Percentiles rank a stretch among this genome's conserved stretches.
These are phyloP conservation scores for Nakaseomyces sp. DNA, from an alignment of 1,139 yeast species.

Conservation along the genomic window DNA sequence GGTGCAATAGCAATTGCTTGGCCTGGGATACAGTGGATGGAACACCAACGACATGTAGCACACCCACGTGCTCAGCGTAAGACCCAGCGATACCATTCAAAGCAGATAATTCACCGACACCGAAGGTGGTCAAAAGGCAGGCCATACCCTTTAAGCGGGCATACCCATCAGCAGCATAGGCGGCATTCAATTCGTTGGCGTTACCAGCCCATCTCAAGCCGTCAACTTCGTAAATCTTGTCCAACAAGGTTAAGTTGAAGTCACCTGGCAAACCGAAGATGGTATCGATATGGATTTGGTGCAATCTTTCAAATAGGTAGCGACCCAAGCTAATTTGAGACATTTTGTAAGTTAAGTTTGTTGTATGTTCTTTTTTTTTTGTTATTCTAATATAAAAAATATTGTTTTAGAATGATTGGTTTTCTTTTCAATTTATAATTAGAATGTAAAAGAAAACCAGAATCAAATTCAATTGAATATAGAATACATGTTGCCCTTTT, in stretches of 20 bases:
- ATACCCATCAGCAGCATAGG: conserved; percentile 64
- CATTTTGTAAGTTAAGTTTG: background rate
- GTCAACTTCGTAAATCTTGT: conserved; percentile 50
- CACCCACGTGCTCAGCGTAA: conserved; percentile 66
- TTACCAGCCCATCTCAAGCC: conserved; percentile 57
- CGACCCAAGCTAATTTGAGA: conserved; percentile 45
- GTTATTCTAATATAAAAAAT: too few species aligned
- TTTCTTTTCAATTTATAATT: too few species aligned
- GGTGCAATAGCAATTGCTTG: conserved; percentile 48
- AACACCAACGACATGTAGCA: conserved; percentile 77
- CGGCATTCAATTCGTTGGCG: conserved; percentile 64
- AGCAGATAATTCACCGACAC: conserved; percentile 82
- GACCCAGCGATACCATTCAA: conserved; percentile 76
- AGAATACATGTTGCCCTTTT: too few species aligned
- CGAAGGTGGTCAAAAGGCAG: conserved; percentile 56
- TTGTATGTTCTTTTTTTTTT: too few species aligned
- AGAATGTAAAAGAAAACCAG: too few species aligned
- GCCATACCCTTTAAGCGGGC: conserved; percentile 52
- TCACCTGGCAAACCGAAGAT: conserved; percentile 61
- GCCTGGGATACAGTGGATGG: conserved; percentile 56
- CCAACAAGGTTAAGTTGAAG: conserved; percentile 53
- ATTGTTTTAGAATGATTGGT: too few species aligned
- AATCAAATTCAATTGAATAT: too few species aligned
- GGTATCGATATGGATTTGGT: conserved; percentile 42
- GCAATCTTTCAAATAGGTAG: conserved; percentile 53